Base-by-base conservation (phyloP, 805 yeast species). In the Candida mattraensis region DNA sequence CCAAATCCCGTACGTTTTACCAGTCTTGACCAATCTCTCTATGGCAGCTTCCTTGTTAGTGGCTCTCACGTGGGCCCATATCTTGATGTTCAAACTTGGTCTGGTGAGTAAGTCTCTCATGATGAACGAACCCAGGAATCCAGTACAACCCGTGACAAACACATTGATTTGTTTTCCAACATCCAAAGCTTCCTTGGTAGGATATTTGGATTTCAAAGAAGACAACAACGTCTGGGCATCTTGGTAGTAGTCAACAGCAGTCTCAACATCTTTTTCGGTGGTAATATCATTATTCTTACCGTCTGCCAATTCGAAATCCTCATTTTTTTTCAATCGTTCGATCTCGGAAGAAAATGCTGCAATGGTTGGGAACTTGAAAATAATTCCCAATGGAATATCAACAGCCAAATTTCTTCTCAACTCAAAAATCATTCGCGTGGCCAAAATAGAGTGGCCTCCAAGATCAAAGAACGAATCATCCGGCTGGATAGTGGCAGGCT, bases 371-470 rank as follows among this genome's bases (percentile, higher is more conserved):
- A 78, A 76, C 58, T 84, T 85, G 74, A 89, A 94, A 43, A 94
- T 83, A 5, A 84, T 79, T 3, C 96, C 96, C 43, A 93, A 69
- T 16, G 99, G 97, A 35, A 93, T 68, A 42, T 88, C 95, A 26
- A 89, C 74, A 25, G 77, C 73, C 41, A 89, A 69, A 48, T 73
- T 74, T 66, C 84, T 83, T 59, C 97, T 77, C 50, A 93, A 74
- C 48, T 85, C 89, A 54, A 93, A 93, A 43, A 93, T 91, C 96
- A 93, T 88, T 58, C 94, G 78, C 0, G 99, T 94, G 6, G 98
- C 98, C 45, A 93, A 69, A 52, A 93, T 91, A 1, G 98, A 91
- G 63, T 93, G 99, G 2, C 99, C 99, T 40, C 99, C 99, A 35
- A 94, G 67, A 57, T 93, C 99, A 55, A 93, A 93, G 76, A 93